Conservation (phyloP, 345 rosid species). For the Mercurialis annua region DNA sequence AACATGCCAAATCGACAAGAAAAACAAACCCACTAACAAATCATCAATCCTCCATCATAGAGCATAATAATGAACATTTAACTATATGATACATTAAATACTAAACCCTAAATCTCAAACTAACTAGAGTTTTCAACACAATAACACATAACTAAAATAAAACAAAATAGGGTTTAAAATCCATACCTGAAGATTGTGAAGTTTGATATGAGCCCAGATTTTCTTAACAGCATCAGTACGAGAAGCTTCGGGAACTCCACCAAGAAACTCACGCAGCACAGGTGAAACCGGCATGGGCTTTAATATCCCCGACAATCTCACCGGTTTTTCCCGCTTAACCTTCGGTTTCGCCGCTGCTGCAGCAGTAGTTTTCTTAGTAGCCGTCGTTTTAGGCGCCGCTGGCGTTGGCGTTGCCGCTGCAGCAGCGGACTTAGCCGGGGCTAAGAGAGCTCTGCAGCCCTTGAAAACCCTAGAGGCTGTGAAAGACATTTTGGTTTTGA, state of each 20-base stretch:
- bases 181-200: slow-evolving; percentile 69
- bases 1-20: too few relatives aligned
- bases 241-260: slow-evolving; percentile 62
- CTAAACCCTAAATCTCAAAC: not conserved
- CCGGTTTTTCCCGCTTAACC: slow-evolving; percentile 5
- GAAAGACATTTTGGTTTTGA: slow-evolving; percentile 23
- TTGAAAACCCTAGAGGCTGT: slow-evolving; percentile 52
- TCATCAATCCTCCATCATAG: too few relatives aligned
- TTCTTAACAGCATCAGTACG: slow-evolving; percentile 62
- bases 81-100: not conserved
- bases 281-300: slow-evolving; percentile 59
- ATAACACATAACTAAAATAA: not conserved
- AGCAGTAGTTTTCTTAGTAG: not conserved
- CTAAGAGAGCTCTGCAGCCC: slow-evolving; percentile 55
- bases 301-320: slow-evolving; percentile 41
- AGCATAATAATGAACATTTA: not conserved
- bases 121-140: not conserved
- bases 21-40: too few relatives aligned
- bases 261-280: slow-evolving; percentile 60
- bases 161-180: not conserved
- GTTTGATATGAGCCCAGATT: slow-evolving; percentile 79
- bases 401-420: not conserved
- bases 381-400: not conserved
- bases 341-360: slow-evolving; percentile 21
- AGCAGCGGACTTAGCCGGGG: slow-evolving; percentile 41